phyloP scores from a whole-genome alignment of 2,329 filamentous ascomycete species.

The Fusarium kyushuense region DNA sequence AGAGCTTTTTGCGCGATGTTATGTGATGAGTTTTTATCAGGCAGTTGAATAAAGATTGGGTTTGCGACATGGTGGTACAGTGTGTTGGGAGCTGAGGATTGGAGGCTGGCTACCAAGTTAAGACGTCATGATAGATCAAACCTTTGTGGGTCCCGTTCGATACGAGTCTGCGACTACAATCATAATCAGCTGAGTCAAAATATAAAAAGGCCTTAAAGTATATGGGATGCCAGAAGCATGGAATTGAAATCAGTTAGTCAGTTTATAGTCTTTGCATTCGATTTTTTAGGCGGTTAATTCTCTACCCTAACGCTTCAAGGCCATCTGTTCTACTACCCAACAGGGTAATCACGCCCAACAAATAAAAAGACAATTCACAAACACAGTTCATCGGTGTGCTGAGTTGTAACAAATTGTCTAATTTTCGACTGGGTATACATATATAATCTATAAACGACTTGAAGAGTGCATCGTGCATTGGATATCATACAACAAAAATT shows the following conservation, averaged over 20 bases:
- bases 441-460: not conserved
- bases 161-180: not conserved
- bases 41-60: conserved; percentile 39
- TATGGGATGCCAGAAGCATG: too few species aligned
- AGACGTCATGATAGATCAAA: conserved; percentile 16
- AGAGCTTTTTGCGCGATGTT: conserved; percentile 79
- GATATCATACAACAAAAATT: conserved; percentile 25
- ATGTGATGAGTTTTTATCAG: conserved; percentile 85
- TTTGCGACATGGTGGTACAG: conserved; percentile 39
- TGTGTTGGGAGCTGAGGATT: not conserved
- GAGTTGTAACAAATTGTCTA: not conserved
- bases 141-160: conserved; percentile 28
- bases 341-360: not conserved
- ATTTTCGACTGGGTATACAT: not conserved
- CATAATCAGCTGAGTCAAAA: not conserved
- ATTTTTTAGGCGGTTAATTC: too few species aligned
- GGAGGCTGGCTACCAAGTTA: not conserved
- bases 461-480: conserved; percentile 4
- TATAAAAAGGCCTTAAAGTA: not conserved
- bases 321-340: too few species aligned
- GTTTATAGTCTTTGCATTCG: too few species aligned
- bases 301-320: too few species aligned
- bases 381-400: not conserved
- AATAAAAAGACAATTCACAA: not conserved
- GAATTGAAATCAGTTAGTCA: too few species aligned